These are phyloP conservation scores for Xylariaceae sp. DNA, from an alignment of 2,329 filamentous ascomycete genomes.

Conservation along the genomic window DNA sequence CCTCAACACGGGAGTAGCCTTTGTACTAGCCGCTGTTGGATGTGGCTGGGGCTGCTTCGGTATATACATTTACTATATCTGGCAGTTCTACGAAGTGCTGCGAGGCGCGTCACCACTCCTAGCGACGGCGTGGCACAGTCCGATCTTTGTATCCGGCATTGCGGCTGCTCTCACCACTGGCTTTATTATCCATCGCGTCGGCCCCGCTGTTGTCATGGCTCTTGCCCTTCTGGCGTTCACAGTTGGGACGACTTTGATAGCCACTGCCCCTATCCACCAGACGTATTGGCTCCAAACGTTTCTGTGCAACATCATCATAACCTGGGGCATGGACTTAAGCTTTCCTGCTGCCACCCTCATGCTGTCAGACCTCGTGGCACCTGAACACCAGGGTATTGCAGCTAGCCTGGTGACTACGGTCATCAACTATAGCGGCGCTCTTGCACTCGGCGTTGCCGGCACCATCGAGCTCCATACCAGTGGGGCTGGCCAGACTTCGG, in stretches of 20 bases:
- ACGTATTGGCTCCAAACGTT: slow-evolving; percentile 52
- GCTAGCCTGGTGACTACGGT: slow-evolving; percentile 48
- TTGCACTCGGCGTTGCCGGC: slow-evolving; percentile 51
- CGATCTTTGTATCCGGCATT: slow-evolving; percentile 34
- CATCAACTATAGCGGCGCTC: slow-evolving; percentile 53
- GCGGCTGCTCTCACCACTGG: slow-evolving; percentile 30
- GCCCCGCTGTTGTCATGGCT: slow-evolving; percentile 29
- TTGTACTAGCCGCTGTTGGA: slow-evolving; percentile 44
- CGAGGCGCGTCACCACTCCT: slow-evolving; percentile 35
- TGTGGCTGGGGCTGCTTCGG: slow-evolving; percentile 44
- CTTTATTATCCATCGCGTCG: slow-evolving; percentile 28
- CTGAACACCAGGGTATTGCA: slow-evolving; percentile 32
- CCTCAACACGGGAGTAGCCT: slow-evolving; percentile 41
- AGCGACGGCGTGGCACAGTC: slow-evolving; percentile 34
- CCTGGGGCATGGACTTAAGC: slow-evolving; percentile 50
- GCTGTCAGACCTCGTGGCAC: slow-evolving; percentile 37
- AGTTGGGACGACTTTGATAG: slow-evolving; percentile 27
- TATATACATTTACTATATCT: slow-evolving; percentile 40
- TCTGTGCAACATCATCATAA: slow-evolving; percentile 42
- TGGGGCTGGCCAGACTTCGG: slow-evolving; percentile 12
- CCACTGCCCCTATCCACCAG: slow-evolving; percentile 39
- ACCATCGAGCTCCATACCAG: slow-evolving; percentile 31
- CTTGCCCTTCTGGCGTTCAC: slow-evolving; percentile 30
- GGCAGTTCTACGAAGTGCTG: slow-evolving; percentile 36
- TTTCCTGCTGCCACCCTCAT: slow-evolving; percentile 50